A percentile compares a stretch with the other conserved stretches of the same genome.
Evolutionary conservation across 345 rosid genomes (phyloP).

Genomic region (Trapa incisa): DNA sequence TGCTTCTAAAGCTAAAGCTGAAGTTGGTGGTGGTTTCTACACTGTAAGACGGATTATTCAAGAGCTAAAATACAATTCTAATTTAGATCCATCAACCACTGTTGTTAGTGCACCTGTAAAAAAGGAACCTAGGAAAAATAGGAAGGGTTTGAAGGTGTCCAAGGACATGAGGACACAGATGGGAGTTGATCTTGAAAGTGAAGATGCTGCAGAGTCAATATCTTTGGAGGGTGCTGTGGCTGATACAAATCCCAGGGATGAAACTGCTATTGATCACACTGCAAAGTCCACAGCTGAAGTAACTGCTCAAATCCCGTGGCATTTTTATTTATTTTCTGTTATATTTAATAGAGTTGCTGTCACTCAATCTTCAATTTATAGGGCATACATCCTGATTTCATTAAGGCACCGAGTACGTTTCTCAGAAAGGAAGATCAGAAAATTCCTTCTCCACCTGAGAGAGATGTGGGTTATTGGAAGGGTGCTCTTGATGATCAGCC

Average conservation of each 20-base stretch:
- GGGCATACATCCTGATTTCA: not conserved
- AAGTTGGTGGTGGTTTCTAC: constrained; percentile 38
- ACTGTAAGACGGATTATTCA: constrained; percentile 21
- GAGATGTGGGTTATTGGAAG: not conserved
- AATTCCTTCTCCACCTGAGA: constrained; percentile 5
- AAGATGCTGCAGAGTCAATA: constrained; percentile 7
- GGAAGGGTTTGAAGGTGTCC: constrained; percentile 4
- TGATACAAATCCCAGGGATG: not conserved
- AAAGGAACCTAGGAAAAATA: constrained; percentile 4
- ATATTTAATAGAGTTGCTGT: not conserved
- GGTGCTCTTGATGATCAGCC: not conserved
- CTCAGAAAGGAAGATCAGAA: not conserved
- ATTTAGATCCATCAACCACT: constrained; percentile 10
- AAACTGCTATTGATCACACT: not conserved
- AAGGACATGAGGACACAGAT: constrained; percentile 1
- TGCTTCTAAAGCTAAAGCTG: constrained; percentile 8
- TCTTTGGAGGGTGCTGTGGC: not conserved
- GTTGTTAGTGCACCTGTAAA: constrained; percentile 4
- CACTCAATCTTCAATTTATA: not conserved
- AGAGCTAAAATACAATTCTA: constrained; percentile 24
- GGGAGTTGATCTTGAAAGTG: constrained; percentile 5
- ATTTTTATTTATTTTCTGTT: not conserved
- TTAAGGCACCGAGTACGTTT: not conserved
- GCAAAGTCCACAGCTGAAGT: not conserved
- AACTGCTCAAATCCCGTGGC: not conserved